Base-by-base conservation (phyloP, 441 rosid genomes). In the Aleurites moluccanus region DNA sequence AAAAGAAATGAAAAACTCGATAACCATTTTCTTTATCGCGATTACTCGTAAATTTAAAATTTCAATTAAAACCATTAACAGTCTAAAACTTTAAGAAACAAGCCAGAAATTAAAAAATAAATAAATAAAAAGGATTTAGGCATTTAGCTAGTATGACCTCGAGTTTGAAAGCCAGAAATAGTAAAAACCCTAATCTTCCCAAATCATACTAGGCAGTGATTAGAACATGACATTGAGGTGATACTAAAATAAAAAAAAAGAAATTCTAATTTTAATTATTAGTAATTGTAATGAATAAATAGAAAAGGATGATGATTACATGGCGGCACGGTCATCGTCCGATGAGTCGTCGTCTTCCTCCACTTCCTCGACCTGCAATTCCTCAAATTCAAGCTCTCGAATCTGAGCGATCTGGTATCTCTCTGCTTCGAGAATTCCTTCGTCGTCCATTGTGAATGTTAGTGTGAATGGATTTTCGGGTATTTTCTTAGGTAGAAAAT, bases 371-470 rank as follows among this genome's bases (percentile, higher is more conserved):
- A 91, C 88, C 78, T 91, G 97, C 73, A 92, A 76, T 47, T 91
- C 97, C 80, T 92, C 96, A 75, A 84, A 82, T 42, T 94, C 98
- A 74, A 95, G 98, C 86, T 86, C 85, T 9, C 95, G 86, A 82
- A 90, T 92, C 74, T 92, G 97, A 84, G 89, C 89, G 71, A 94
- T 94, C 81, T 86, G 97, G 16, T 77, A 89, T 88, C 93, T 86
- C 86, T 92, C 99, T 65, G 85, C 80, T 84, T 81, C 98, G 21
- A 78, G 57, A 66, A 89, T 73, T 38, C 74, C 70, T 18, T 77
- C 84, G 28, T 80, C 83, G 3, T 79, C 91, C 86, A 82, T 80
- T 52, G 38, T 18, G 23, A 9, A 30, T 70, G 6, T 14, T 18
- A 23, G 0, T 1, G 3, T 44, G 9, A 3, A 6, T 55, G 8